Evolutionary conservation across 2,329 filamentous ascomycete species (phyloP).

Genomic region (Aspergillus sergii): DNA sequence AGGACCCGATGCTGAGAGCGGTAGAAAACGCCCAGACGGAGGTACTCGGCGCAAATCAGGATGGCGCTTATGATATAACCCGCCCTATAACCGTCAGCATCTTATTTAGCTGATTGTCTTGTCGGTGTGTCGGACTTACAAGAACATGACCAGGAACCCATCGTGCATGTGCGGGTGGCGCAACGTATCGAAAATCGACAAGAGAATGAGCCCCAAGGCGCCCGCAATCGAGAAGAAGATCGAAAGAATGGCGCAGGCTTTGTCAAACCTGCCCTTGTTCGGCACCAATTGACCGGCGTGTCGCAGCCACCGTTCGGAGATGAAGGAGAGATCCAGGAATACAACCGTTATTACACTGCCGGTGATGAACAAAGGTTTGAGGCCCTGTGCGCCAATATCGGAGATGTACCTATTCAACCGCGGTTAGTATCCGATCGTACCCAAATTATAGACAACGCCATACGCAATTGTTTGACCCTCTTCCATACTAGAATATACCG

Average conservation of each 20-base stretch:
- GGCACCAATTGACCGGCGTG: constrained; percentile 77
- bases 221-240: constrained; percentile 70
- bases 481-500: constrained; percentile 56
- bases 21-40: constrained; percentile 79
- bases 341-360: constrained; percentile 68
- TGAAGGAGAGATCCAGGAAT: constrained; percentile 78
- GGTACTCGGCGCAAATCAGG: constrained; percentile 88
- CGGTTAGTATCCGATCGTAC: neutral
- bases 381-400: constrained; percentile 59
- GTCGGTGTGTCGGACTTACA: constrained; percentile 45
- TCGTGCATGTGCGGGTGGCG: constrained; percentile 69
- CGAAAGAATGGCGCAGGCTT: constrained; percentile 40
- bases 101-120: neutral
- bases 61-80: constrained; percentile 85
- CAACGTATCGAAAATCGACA: constrained; percentile 85
- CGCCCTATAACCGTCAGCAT: constrained; percentile 37
- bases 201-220: constrained; percentile 75
- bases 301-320: constrained; percentile 80
- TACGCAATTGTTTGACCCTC: constrained; percentile 57
- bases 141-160: constrained; percentile 78
- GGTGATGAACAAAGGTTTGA: constrained; percentile 66
- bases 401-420: constrained; percentile 44
- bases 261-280: constrained; percentile 58
- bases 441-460: constrained; percentile 17
- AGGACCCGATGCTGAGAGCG: constrained; percentile 71